Base-by-base conservation (phyloP, 2,329 filamentous ascomycete genomes). In the Colletotrichum sp. region DNA sequence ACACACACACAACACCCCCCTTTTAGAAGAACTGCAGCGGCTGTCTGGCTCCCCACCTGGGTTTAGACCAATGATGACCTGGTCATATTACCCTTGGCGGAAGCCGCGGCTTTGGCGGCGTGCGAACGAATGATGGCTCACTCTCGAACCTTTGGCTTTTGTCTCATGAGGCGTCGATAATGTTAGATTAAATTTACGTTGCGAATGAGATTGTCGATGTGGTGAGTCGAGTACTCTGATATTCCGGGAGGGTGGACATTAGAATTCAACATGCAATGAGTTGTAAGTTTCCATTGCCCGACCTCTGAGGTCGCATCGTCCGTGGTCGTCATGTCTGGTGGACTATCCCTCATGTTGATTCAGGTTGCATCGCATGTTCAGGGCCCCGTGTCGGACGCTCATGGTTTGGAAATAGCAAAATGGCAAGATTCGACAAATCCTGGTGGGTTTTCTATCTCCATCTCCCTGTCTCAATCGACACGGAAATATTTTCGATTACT, bases 241-340 rank as follows among this genome's bases (percentile, higher is more conserved):
- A 0, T 13, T 0, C 43, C 0, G 13, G 5, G 0, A 47, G 0
- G 18, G n/a, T 47, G 0, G 43, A 0, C 11, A 47, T n/a, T 47
- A 21, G 43, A 1, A 0, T 21, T 24, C 11, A 51, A 51, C 0
- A 5, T 51, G 0, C 6, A 24, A 51, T 2, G 0, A 21, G 43
- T 0, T 51, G n/a, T 11, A 1, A 21, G 0, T 21, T 5, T n/a
- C 18, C 43, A 21, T 51, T 51, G 11, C 4, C 2, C 4, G 43
- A 1, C n/a, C n/a, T 24, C 43, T 51, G 2, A 51, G 43, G n/a
- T 3, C 0, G n/a, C 11, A 2, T 5, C 4, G 13, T 51, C n/a
- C 43, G n/a, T 1, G 43, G 2, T 1, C n/a, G 11, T 24, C 6
- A 8, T 51, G 0, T 51, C 0, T 13, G 11, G 11, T 51, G 4